Evolutionary conservation across 192 early-diverging fungal species (phyloP).

Genomic region (Diversispora epigaea): DNA sequence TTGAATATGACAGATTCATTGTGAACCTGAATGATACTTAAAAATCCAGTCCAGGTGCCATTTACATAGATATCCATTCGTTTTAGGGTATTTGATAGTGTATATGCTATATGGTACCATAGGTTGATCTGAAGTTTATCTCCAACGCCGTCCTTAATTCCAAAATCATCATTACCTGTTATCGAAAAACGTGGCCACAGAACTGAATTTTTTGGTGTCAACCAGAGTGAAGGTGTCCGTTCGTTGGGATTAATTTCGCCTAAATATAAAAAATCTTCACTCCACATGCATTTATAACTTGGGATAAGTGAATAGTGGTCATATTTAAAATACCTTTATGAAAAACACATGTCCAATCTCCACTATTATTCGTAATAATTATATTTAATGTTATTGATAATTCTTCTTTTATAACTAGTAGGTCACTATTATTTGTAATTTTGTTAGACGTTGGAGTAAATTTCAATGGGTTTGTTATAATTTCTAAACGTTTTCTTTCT

Average conservation of each 20-base stretch:
- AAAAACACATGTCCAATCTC: neutral
- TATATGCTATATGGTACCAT: slow-evolving; percentile 32
- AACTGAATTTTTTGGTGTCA: neutral
- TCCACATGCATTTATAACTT: neutral
- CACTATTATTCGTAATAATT: neutral
- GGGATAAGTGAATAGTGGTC: neutral
- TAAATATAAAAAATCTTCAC: slow-evolving; percentile 2
- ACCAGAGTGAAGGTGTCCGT: slow-evolving; percentile 14
- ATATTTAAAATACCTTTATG: slow-evolving; percentile 19
- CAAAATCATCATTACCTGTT: neutral
- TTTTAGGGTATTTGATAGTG: slow-evolving; percentile 20
- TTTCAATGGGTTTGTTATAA: slow-evolving; percentile 9
- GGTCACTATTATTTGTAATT: slow-evolving; percentile 1
- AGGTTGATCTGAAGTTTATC: neutral
- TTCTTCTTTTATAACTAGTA: slow-evolving; percentile 16
- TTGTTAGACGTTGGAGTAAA: neutral
- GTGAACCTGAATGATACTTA: neutral
- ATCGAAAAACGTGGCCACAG: neutral
- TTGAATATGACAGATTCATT: slow-evolving; percentile 21
- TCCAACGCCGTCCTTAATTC: neutral
- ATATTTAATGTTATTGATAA: slow-evolving; percentile 18
- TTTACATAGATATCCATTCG: slow-evolving; percentile 23
- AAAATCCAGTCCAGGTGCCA: slow-evolving; percentile 11
- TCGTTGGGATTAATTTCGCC: neutral
- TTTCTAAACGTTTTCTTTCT: slow-evolving; percentile 13